Evolutionary conservation across 1,139 yeast species (phyloP), one percentile per base, ranked within the genome.

Genomic region (Nakaseomyces bracarensis): DNA sequence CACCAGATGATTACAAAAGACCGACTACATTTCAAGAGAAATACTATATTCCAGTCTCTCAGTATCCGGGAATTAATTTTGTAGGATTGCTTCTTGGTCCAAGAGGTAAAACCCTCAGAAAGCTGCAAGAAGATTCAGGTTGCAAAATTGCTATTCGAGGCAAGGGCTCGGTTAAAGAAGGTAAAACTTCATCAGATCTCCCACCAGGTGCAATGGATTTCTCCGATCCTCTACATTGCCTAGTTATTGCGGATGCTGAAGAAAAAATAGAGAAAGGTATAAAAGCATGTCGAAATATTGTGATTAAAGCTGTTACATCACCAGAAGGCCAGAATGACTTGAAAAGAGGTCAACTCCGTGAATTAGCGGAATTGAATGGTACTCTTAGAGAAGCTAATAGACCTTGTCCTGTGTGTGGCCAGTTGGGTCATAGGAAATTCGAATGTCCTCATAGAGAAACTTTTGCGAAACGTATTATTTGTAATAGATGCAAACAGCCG

Each of bases 301-400:
- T 93, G 28, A 79, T 83, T 43, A 83, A 83, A 49, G 95, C 86
- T 2, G 84, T 91, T 1, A 73, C 80, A 18, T 79, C 95, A 0
- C 98, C 98, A 1, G 91, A 82, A 51, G 96, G 95, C 1, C 94
- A 86, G 58, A 91, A 91, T 63, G 95, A 86, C 49, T 71, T 85
- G 61, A 93, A 93, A 59, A 70, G 96, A 44, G 87, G 83, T 37
- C 99, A 93, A 60, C 70, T 93, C 49, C 72, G 96, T 49, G 96
- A 91, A 55, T 70, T 93, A 53, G 99, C 99, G 0, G 81, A 85
- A 13, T 70, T 91, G 46, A 93, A 91, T 66, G 99, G 99, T 64
- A 93, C 98, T 0, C 70, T 87, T 39, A 72, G 97, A 43, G 95
- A 85, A 55, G 80, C 87, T 67, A 66, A 79, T 61, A 68, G 81